Percentiles rank a stretch among this genome's conserved stretches.
Conservation (phyloP, 768 basidiomycete species). For the Chalciporus piperatus region DNA sequence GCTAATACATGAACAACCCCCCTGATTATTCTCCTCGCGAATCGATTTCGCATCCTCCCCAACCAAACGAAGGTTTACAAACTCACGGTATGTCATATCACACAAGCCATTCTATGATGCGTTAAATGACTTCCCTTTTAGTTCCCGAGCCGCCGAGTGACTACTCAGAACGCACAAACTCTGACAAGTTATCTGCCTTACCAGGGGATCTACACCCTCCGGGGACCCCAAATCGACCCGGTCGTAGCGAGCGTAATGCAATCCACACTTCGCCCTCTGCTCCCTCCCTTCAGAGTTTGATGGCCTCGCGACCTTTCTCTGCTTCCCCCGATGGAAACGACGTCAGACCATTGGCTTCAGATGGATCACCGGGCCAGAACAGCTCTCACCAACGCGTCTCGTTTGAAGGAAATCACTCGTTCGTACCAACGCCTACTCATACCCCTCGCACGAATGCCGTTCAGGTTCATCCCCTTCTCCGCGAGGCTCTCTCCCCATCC, state of each 20-base stretch:
- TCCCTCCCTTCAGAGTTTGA: slow-evolving; percentile 35
- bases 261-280: slow-evolving; percentile 43
- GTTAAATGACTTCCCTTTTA: slow-evolving; percentile 1
- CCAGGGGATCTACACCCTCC: slow-evolving; percentile 36
- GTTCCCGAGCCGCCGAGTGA: slow-evolving; percentile 4
- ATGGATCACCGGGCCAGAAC: slow-evolving; percentile 39
- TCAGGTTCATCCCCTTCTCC: slow-evolving; percentile 20
- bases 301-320: slow-evolving; percentile 19
- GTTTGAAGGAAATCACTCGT: slow-evolving; percentile 44
- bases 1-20: slow-evolving; percentile 21
- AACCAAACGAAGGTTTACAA: background rate
- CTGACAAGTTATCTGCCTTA: slow-evolving; percentile 45
- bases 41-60: slow-evolving; percentile 5
- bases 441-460: slow-evolving; percentile 34
- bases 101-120: background rate
- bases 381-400: slow-evolving; percentile 52
- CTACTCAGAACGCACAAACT: slow-evolving; percentile 35
- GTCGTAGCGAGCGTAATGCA: slow-evolving; percentile 32
- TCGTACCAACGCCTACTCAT: slow-evolving; percentile 33
- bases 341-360: slow-evolving; percentile 28
- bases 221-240: slow-evolving; percentile 30
- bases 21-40: slow-evolving; percentile 13
- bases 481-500: slow-evolving; percentile 8
- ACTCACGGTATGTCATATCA: slow-evolving; percentile 11
- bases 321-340: slow-evolving; percentile 13